Evolutionary conservation across 306 rosid genomes (phyloP), one percentile per base, ranked within the genome.

Genomic region (Bauhinia variegata): DNA sequence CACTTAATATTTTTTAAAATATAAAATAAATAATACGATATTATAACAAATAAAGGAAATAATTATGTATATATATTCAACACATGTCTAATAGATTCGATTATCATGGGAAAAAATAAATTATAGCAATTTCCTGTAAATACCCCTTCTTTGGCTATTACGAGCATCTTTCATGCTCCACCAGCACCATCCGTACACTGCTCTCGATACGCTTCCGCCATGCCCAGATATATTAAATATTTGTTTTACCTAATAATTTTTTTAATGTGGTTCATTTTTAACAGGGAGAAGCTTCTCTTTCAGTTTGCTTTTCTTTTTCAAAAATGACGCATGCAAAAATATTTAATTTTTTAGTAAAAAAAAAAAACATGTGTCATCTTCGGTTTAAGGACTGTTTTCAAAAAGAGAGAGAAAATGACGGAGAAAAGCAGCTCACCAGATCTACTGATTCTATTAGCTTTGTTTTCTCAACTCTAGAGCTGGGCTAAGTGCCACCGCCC

Each of bases 231-330:
- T 41, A 41, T 9, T 41, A 41, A 53, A 46, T 51, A 12, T 5
- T 8, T 13, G 4, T 28, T 59, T 67, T 59, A 65, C 83, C 84
- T 34, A 75, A 71, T 73, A 23, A 23, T 1, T 52, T 23, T 55
- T 50, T 34, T 18, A 43, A 59, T 14, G n/a, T n/a, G n/a, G n/a
- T n/a, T n/a, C n/a, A n/a, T n/a, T n/a, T n/a, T n/a, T n/a, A n/a
- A n/a, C n/a, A 70, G 39, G 30, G 1, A 43, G 82, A 85, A 85
- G 85, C 87, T 80, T 88, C 89, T 42, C 14, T 43, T 71, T 53
- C 66, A 78, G 68, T 70, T 54, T 41, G 63, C 15, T 23, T 23
- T 23, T 54, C 5, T 8, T n/a, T 18, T 63, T 23, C 28, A 23
- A 2, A 8, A 14, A 57, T 12, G 19, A 43, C 53, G 48, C 72